Base-by-base conservation (phyloP, 805 yeast species). In the Candida lessepsii region DNA sequence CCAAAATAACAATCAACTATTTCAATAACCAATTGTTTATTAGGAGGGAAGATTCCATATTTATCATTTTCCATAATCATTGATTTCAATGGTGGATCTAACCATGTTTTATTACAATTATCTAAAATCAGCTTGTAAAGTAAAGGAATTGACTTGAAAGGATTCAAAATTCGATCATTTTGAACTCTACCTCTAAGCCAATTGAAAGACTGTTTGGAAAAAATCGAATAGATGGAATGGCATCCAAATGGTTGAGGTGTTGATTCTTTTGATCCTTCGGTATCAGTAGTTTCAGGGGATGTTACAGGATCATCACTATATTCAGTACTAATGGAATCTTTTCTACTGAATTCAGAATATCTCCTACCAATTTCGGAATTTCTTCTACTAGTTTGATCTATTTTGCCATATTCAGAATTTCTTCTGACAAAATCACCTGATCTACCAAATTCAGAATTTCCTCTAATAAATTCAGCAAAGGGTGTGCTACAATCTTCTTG, bases 361-460 rank as follows among this genome's bases (percentile, higher is more conserved):
- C 23, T 21, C 9, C 10, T 44, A 58, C 42, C 23, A 59, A 51
- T 14, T 66, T 59, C 36, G 62, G 70, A 17, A 58, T 48, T 3
- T 67, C 68, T 18, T 53, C 51, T 39, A 47, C 61, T 21, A 56
- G 9, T 20, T n/a, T n/a, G n/a, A n/a, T n/a, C n/a, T n/a, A n/a
- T n/a, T n/a, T n/a, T n/a, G n/a, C n/a, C n/a, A n/a, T n/a, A n/a
- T n/a, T 11, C 29, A 17, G 31, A 15, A 9, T 14, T 14, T 14
- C 20, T 15, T 17, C 20, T 17, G n/a, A n/a, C n/a, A n/a, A n/a
- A n/a, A n/a, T n/a, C n/a, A n/a, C n/a, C n/a, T n/a, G n/a, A n/a
- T n/a, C n/a, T n/a, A n/a, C n/a, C n/a, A n/a, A n/a, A n/a, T n/a
- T n/a, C n/a, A n/a, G n/a, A n/a, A n/a, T n/a, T n/a, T n/a, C n/a